Percentiles rank a stretch among this genome's conserved stretches.
phyloP scores from a whole-genome alignment of 495 filamentous ascomycete genomes.

The Penicillium paradoxum region DNA sequence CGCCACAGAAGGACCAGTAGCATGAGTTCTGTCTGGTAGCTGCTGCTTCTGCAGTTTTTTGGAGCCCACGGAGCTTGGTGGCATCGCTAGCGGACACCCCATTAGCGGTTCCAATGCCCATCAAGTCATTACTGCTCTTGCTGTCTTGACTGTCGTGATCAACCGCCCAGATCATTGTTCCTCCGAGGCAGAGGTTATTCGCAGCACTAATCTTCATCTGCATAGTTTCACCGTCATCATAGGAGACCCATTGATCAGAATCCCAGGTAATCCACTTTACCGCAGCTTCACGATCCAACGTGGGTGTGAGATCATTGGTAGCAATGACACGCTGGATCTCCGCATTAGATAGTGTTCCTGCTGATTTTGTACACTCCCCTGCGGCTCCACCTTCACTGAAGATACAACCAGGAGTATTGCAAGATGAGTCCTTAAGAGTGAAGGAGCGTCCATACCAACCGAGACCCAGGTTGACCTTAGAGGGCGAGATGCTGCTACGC shows the following conservation, averaged over 20 bases:
- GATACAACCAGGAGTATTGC: neutral
- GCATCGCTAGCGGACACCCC: too few species aligned
- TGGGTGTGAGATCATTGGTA: neutral
- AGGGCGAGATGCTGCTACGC: neutral
- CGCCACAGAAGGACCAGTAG: too few species aligned
- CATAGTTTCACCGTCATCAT: conserved; percentile 36
- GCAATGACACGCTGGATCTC: neutral
- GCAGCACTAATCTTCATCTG: conserved; percentile 35
- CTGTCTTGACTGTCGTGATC: neutral
- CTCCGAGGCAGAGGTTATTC: neutral
- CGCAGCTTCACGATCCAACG: conserved; percentile 5
- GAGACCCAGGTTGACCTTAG: neutral
- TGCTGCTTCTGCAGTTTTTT: too few species aligned
- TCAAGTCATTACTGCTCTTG: too few species aligned
- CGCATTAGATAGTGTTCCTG: neutral
- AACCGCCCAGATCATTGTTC: neutral
- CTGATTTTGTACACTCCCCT: neutral
- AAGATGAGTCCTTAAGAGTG: neutral
- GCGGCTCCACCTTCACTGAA: neutral
- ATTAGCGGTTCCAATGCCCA: too few species aligned
- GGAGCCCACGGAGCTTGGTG: too few species aligned
- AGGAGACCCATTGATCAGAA: conserved; percentile 36
- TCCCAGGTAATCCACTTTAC: conserved; percentile 35
- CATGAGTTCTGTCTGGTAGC: too few species aligned
- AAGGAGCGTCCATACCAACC: neutral